Evolutionary conservation across 2,329 filamentous ascomycete genomes (phyloP), one percentile per base, ranked within the genome.

Genomic region (Rhytidhysteron rufulum): DNA sequence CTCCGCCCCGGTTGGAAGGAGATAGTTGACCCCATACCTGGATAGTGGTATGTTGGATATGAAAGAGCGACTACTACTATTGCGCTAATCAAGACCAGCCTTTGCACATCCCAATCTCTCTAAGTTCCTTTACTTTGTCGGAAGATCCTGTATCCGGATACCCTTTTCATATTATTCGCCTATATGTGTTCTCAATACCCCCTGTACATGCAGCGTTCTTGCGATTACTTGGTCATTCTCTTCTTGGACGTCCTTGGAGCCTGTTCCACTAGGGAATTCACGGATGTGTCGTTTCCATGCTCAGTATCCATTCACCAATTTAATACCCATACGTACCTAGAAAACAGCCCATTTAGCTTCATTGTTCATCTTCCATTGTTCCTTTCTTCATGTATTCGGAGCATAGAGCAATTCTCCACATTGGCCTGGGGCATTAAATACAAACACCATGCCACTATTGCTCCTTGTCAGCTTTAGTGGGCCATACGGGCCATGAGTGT

Each of bases 171-270:
- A 9, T 35, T 35, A 13, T 20, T 27, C 24, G 7, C 33, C 11
- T 22, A 6, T 35, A 6, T 33, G 11, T 20, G 19, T 5, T 19
- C 6, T n/a, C 10, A 35, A 35, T 35, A 35, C 33, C 17, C 33
- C 8, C 24, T 35, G 24, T 35, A 20, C 18, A 20, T 35, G 19
- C 33, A 35, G 33, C 33, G 33, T 35, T 35, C 33, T 35, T 35
- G 33, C 18, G 6, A 33, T 11, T 16, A n/a, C 29, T 31, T 31
- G n/a, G 29, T 31, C 29, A 31, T 13, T 13, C 29, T 13, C 17
- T 31, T 31, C 29, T 16, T 16, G 9, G 9, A 29, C 8, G 9
- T 29, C n/a, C n/a, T 29, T 29, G 8, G 25, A 29, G n/a, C 25
- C 8, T 8, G 9, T 32, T 32, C 9, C 7, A 32, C 7, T 32